A percentile compares a stretch with the other conserved stretches of the same genome.
These are phyloP conservation scores for Trichosporon sp. DNA, from an alignment of 1,284 basidiomycete genomes.

Conservation along the genomic window DNA sequence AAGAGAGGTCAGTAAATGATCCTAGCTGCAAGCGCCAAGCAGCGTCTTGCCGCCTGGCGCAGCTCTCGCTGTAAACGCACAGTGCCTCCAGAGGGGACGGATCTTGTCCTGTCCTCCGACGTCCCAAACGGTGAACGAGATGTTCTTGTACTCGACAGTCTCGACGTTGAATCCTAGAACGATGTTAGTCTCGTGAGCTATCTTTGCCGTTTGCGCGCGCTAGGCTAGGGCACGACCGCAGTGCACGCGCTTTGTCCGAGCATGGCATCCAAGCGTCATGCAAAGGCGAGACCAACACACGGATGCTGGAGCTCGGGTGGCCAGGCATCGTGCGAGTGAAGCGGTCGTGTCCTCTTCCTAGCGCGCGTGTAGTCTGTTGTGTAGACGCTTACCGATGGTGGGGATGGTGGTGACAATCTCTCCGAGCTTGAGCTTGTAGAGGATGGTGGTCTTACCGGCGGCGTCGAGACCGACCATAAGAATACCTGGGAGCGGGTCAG, in stretches of 20 bases:
- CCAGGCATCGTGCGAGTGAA: background rate
- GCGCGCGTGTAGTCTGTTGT: background rate
- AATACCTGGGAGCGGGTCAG: constrained; percentile 49
- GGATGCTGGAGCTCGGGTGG: background rate
- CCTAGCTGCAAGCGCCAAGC: background rate
- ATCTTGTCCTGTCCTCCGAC: constrained; percentile 99
- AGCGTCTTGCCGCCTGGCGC: background rate
- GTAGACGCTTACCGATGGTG: constrained; percentile 53
- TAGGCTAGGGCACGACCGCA: background rate
- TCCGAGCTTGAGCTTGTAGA: constrained; percentile 99
- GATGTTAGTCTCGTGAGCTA: background rate
- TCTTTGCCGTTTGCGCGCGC: background rate
- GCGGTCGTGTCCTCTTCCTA: background rate
- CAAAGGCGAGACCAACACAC: background rate
- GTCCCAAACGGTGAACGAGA: constrained; percentile 99
- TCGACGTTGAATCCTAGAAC: constrained; percentile 81
- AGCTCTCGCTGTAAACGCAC: background rate
- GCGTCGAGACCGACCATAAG: constrained; percentile 88
- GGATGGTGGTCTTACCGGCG: constrained; percentile 95
- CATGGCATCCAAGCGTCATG: background rate
- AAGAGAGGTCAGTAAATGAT: background rate
- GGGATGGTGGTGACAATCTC: constrained; percentile 99
- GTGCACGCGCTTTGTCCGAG: background rate
- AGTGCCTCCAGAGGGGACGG: constrained; percentile 91
- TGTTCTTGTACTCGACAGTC: constrained; percentile 99